Base-by-base conservation (phyloP, 306 rosid genomes). In the Trichosanthes cucumerina region DNA sequence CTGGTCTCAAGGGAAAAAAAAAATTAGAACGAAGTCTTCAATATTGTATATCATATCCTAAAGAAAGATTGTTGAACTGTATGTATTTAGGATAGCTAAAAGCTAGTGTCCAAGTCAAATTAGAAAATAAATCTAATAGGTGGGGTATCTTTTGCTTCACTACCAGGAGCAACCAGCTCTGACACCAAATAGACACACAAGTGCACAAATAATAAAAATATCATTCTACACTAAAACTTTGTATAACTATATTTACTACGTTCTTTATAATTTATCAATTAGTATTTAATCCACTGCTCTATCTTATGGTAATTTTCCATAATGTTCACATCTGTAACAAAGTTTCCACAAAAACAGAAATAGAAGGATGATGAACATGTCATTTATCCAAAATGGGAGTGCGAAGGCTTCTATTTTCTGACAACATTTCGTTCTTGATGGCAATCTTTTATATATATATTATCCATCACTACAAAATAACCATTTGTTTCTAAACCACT, bases 1-100 rank as follows among this genome's bases (percentile, higher is more conserved):
- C 98, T 88, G 77, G 77, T 66, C 12, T 8, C n/a, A n/a, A n/a
- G n/a, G n/a, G n/a, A n/a, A 28, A 28, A 60, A 18, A 41, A 41
- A 39, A 4, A 9, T 21, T n/a, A 72, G 26, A 59, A 52, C 72
- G 13, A 69, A 16, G 64, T 28, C 4, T 2, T 50, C 39, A 3
- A 36, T 41, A 71, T 24, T 23, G 39, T 44, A 46, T 44, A 13
- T n/a, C 11, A n/a, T 23, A 70, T 23, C 34, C 21, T 2, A 43
- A 21, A 18, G 39, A 15, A 46, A 9, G 39, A 72, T 24, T 6
- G 33, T 6, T 12, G 6, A 73, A 46, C 23, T 7, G 77, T 47
- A 46, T 46, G 33, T 33, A 28, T 28, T 38, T 73, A 73, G 76
- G 57, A 34, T 65, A 23, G 41, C 7, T 8, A 41, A 70, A 5